These are phyloP conservation scores for Hypomontagnella monticulosa DNA, from an alignment of 495 filamentous ascomycete genomes.

Conservation along the genomic window DNA sequence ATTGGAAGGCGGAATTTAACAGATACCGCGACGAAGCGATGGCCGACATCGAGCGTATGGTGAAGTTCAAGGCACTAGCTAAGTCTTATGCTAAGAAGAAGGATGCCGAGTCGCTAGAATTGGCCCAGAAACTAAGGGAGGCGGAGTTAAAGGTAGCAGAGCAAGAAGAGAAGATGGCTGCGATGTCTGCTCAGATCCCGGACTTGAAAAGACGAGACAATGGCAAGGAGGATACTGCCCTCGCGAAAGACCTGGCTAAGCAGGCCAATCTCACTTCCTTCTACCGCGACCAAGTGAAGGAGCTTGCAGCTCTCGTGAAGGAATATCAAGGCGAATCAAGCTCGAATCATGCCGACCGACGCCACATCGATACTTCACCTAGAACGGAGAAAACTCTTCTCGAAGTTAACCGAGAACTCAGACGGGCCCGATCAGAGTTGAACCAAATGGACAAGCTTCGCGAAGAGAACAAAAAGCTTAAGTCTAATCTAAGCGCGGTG, in stretches of 20 bases:
- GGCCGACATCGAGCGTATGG: constrained; percentile 77
- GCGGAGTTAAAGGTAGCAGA: constrained; percentile 66
- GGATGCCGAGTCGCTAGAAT: constrained; percentile 77
- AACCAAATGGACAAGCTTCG: constrained; percentile 59
- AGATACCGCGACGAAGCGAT: constrained; percentile 82
- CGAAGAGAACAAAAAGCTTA: constrained; percentile 58
- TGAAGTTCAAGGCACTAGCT: constrained; percentile 82
- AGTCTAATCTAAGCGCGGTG: constrained; percentile 55
- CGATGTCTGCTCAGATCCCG: constrained; percentile 66
- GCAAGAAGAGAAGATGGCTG: constrained; percentile 69
- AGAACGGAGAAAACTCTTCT: constrained; percentile 57
- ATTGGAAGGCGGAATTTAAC: constrained; percentile 93
- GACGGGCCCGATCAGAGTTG: constrained; percentile 58
- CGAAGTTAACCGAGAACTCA: constrained; percentile 58
- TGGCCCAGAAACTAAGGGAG: constrained; percentile 76
- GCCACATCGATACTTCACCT: constrained; percentile 47
- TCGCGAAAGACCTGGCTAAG: constrained; percentile 68
- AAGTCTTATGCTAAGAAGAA: constrained; percentile 92
- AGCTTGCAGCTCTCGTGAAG: constrained; percentile 65
- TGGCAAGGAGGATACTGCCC: constrained; percentile 57
- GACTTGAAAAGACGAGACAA: constrained; percentile 49
- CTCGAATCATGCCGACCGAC: constrained; percentile 40
- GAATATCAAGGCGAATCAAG: constrained; percentile 51
- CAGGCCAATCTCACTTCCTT: constrained; percentile 73
- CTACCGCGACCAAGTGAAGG: constrained; percentile 73